phyloP scores from a whole-genome alignment of 1,284 basidiomycete species.

The Ustanciosporium gigantosporum region DNA sequence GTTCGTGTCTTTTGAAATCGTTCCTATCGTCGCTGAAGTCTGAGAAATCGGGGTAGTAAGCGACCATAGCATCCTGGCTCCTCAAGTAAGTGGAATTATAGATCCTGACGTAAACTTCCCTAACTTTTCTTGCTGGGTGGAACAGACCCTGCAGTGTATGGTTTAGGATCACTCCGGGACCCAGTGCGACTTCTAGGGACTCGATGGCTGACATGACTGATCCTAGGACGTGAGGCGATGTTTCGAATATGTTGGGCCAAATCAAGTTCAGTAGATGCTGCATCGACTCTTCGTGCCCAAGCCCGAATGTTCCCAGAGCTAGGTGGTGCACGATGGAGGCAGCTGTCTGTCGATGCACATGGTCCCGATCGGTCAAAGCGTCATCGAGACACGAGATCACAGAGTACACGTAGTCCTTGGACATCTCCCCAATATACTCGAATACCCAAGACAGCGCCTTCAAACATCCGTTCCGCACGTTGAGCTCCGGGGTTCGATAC shows the following conservation, averaged over 20 bases:
- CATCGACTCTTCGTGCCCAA: constrained; percentile 97
- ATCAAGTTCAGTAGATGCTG: constrained; percentile 96
- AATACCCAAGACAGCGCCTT: constrained; percentile 98
- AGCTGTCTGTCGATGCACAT: constrained; percentile 96
- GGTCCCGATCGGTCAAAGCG: constrained; percentile 93
- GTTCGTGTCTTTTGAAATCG: constrained; percentile 53
- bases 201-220: constrained; percentile 77
- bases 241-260: constrained; percentile 99
- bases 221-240: constrained; percentile 95
- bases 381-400: constrained; percentile 97
- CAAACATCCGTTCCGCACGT: constrained; percentile 98
- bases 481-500: constrained; percentile 91
- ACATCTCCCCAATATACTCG: constrained; percentile 99
- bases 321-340: constrained; percentile 99
- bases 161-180: constrained; percentile 86
- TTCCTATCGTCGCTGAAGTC: constrained; percentile 53
- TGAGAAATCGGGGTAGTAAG: constrained; percentile 75
- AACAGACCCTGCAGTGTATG: constrained; percentile 66
- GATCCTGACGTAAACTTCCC: constrained; percentile 83
- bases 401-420: constrained; percentile 95
- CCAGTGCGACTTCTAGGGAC: constrained; percentile 91
- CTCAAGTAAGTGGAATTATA: constrained; percentile 75
- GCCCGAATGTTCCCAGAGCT: constrained; percentile 91
- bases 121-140: constrained; percentile 85
- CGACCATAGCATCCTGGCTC: constrained; percentile 84